Evolutionary conservation across 108 stramenopile genomes (phyloP), one percentile per base, ranked within the genome.

Genomic region (Licmophora abbreviata): DNA sequence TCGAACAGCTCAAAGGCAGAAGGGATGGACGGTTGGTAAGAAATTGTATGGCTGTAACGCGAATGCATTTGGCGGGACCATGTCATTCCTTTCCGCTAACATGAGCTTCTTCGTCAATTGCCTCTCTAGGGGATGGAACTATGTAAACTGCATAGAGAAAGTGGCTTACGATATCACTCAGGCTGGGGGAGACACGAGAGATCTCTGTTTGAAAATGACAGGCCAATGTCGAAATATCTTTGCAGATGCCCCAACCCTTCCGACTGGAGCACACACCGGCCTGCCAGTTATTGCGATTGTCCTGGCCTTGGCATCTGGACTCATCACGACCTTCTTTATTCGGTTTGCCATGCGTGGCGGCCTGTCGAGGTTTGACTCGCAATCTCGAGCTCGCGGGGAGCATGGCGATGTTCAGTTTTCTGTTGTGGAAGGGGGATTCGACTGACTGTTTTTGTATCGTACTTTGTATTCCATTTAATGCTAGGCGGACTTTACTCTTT

Each of bases 141-240:
- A 81, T 43, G 79, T 81, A 0, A 35, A 51, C n/a, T 81, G 79
- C 51, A 30, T 81, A 14, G 79, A 81, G 49, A 59, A 63, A 17
- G 45, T 81, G 9, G 29, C 72, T 10, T 60, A 44, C 36, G 69
- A 66, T 8, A 49, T 55, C 26, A 29, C 61, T 7, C 10, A 50
- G 48, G 48, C 46, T 28, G 51, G 44, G 23, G 38, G 30, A 11
- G 11, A 45, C 0, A 52, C 21, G 9, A 22, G 14, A 22, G 51
- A 51, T 22, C 14, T 66, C 25, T 79, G 77, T 44, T 63, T 64
- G 69, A 68, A 71, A 48, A 48, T 79, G 61, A 74, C 66, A 47
- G 44, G 65, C 0, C 42, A 67, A 10, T 79, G 77, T 54, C 72
- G 77, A 3, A 56, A 79, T 46, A 51, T 79, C 17, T 59, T 73